Evolutionary conservation across 352 stramenopile genomes (phyloP).

Genomic region (Globisporangium canariense): DNA sequence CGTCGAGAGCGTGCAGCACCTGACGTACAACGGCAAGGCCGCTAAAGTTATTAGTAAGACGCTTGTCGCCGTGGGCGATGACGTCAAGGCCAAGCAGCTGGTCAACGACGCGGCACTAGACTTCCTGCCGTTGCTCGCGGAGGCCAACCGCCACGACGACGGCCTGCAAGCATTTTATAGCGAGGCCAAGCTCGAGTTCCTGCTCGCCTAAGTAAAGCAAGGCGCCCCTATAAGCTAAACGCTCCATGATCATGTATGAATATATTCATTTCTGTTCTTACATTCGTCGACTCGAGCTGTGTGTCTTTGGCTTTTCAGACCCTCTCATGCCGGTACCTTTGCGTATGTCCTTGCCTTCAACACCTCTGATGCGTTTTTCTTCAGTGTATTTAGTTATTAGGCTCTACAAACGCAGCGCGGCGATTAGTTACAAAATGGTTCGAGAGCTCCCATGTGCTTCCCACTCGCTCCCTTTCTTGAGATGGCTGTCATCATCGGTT

Average conservation of each 20-base stretch:
- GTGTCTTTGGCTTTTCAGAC: background rate
- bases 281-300: slow-evolving; percentile 2
- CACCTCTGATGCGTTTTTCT: background rate
- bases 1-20: slow-evolving; percentile 40
- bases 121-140: slow-evolving; percentile 18
- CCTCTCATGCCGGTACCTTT: background rate
- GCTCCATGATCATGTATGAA: slow-evolving; percentile 17
- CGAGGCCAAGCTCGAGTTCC: slow-evolving; percentile 18
- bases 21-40: slow-evolving; percentile 58
- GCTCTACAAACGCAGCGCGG: slow-evolving; percentile 11
- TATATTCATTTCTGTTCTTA: slow-evolving; percentile 21
- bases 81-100: slow-evolving; percentile 40
- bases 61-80: slow-evolving; percentile 38
- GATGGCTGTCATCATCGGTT: slow-evolving; percentile 4
- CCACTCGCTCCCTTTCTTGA: slow-evolving; percentile 4
- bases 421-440: slow-evolving; percentile 14
- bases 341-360: background rate
- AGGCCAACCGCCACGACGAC: slow-evolving; percentile 14
- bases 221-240: slow-evolving; percentile 1
- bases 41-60: slow-evolving; percentile 55
- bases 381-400: slow-evolving; percentile 9
- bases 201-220: slow-evolving; percentile 11
- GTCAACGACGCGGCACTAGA: slow-evolving; percentile 21
- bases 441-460: background rate
- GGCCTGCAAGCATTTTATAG: slow-evolving; percentile 16